Percentiles rank a stretch among this genome's conserved stretches.
These are phyloP conservation scores for Lichtheimia ramosa DNA, from an alignment of 371 early-diverging fungal species.

Conservation along the genomic window DNA sequence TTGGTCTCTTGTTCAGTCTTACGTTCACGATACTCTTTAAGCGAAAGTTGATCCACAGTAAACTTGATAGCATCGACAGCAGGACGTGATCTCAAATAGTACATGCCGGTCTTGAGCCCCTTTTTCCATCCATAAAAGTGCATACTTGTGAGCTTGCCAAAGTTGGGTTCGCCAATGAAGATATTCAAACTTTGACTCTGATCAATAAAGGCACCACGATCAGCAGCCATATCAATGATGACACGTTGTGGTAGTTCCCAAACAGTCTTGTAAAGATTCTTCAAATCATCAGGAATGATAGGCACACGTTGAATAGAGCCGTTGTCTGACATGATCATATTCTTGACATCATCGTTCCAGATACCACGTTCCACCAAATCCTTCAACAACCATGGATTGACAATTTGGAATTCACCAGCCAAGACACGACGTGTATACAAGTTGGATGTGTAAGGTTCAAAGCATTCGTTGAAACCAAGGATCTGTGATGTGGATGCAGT, in stretches of 20 bases:
- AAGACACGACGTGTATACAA: constrained; percentile 98
- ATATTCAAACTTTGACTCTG: constrained; percentile 99
- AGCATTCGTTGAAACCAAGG: constrained; percentile 98
- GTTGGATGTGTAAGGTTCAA: constrained; percentile 99
- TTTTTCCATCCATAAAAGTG: constrained; percentile 99
- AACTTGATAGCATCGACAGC: constrained; percentile 98
- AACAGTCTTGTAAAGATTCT: constrained; percentile 96
- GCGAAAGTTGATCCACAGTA: constrained; percentile 67
- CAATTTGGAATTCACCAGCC: constrained; percentile 99
- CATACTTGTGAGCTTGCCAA: constrained; percentile 96
- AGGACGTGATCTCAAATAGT: constrained; percentile 98
- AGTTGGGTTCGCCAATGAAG: constrained; percentile 91
- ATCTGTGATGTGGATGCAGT: constrained; percentile 99
- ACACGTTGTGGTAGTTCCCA: constrained; percentile 97
- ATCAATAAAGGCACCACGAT: constrained; percentile 98
- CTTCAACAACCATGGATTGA: constrained; percentile 95
- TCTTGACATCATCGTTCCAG: constrained; percentile 97
- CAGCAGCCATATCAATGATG: constrained; percentile 86
- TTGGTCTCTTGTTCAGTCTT: constrained; percentile 19
- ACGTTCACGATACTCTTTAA: constrained; percentile 32
- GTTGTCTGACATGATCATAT: constrained; percentile 94
- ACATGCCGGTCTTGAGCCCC: constrained; percentile 99
- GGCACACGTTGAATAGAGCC: constrained; percentile 87
- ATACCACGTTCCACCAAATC: constrained; percentile 92
- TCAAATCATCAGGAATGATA: constrained; percentile 88